Evolutionary conservation across 805 yeast species (phyloP).

Genomic region (Candida tallmaniae): DNA sequence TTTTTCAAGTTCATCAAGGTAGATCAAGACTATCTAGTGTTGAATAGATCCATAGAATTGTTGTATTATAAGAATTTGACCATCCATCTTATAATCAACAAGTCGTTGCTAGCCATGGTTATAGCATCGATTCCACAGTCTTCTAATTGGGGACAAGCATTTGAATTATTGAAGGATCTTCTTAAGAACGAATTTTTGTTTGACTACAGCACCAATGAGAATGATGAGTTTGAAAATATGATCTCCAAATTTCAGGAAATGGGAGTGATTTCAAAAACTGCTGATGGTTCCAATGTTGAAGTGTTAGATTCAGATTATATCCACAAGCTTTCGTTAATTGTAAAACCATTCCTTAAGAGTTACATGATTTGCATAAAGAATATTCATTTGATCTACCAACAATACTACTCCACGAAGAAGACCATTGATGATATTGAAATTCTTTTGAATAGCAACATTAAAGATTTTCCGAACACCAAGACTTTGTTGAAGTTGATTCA

Average conservation of each 20-base stretch:
- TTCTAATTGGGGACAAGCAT: slow-evolving; percentile 17
- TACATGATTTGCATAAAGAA: slow-evolving; percentile 21
- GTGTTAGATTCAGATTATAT: slow-evolving; percentile 21
- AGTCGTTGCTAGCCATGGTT: slow-evolving; percentile 42
- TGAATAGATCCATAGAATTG: slow-evolving; percentile 50
- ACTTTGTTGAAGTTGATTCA: slow-evolving; percentile 24
- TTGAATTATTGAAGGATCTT: slow-evolving; percentile 34
- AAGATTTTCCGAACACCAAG: slow-evolving; percentile 30
- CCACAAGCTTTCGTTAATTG: slow-evolving; percentile 11
- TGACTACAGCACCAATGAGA: slow-evolving; percentile 32
- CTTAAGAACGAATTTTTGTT: slow-evolving; percentile 40
- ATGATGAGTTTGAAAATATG: slow-evolving; percentile 24
- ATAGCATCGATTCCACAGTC: slow-evolving; percentile 10
- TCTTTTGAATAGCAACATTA: slow-evolving; percentile 17
- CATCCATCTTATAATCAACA: slow-evolving; percentile 50
- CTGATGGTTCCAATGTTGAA: slow-evolving; percentile 13
- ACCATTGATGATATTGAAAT: slow-evolving; percentile 19
- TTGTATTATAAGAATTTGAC: slow-evolving; percentile 55
- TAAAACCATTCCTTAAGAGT: slow-evolving; percentile 11
- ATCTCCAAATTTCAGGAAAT: slow-evolving; percentile 18
- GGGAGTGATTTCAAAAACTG: slow-evolving; percentile 13
- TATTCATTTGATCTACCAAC: slow-evolving; percentile 9
- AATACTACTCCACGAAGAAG: slow-evolving; percentile 7
- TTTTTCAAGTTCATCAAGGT: slow-evolving; percentile 25
- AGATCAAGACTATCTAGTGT: slow-evolving; percentile 17